Base-by-base conservation (phyloP, 768 basidiomycete species). In the Mycena olivaceomarginata region DNA sequence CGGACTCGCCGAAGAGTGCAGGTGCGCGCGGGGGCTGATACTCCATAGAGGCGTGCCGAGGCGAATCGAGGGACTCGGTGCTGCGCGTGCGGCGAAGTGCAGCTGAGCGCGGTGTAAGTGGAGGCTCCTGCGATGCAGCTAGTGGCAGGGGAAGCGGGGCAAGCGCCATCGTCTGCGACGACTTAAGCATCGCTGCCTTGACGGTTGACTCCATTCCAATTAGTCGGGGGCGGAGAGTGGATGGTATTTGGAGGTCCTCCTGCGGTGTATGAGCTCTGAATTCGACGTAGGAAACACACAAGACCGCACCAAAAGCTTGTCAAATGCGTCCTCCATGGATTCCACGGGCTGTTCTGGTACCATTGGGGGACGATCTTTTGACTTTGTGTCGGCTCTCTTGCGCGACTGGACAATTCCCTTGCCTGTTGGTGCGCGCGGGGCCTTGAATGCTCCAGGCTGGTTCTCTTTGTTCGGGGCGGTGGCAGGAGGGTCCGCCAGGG, bases 151-250 rank as follows among this genome's bases (percentile, higher is more conserved):
- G 79, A 37, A 83, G 81, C 40, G 87, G 87, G 74, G 85, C 88
- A 10, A 87, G 84, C 22, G 89, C 85, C 83, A 95, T 87, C 39
- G 91, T 90, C 41, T 94, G 92, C 0, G 96, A 96, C 0, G 96
- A 96, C 82, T 95, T 96, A 72, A 98, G 88, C 95, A 98, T 97
- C 15, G 95, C 95, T 6, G 95, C 96, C 83, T 98, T 98, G 66
- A 98, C 95, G 1, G 94, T 92, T 0, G 93, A 86, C 72, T 98
- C 96, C 91, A 98, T 96, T 18, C 92, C 92, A 64, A 89, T 88
- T 20, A 98, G 91, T 85, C 96, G 96, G 1, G 93, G 94, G 10
- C 97, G 91, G 31, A 97, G 87, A 4, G 91, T 92, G 9, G 91
- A 86, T 5, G 97, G 97, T 25, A 98, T 96, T 85, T 98, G 96